These are phyloP conservation scores for Penicillium sp. DNA, from an alignment of 2,329 filamentous ascomycete species.

Conservation along the genomic window DNA sequence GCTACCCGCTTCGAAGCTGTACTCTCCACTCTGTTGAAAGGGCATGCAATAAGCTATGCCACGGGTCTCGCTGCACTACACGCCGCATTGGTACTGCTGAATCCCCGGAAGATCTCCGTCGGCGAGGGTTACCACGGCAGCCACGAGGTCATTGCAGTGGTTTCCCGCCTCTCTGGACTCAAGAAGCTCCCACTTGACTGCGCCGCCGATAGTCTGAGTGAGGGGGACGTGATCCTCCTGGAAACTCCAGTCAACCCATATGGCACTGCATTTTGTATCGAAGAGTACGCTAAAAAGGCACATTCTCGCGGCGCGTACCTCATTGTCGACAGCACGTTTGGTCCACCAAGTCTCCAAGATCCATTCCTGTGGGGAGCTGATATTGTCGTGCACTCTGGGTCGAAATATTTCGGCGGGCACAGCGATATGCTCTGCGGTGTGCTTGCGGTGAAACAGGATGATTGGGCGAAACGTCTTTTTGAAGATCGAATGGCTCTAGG, in stretches of 20 bases:
- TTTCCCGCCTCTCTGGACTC: slow-evolving; percentile 69
- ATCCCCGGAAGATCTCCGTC: slow-evolving; percentile 76
- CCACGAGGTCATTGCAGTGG: slow-evolving; percentile 72
- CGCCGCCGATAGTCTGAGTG: slow-evolving; percentile 56
- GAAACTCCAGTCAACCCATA: slow-evolving; percentile 90
- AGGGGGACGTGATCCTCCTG: slow-evolving; percentile 78
- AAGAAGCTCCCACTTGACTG: slow-evolving; percentile 66
- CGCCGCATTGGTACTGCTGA: slow-evolving; percentile 71
- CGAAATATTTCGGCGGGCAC: slow-evolving; percentile 93
- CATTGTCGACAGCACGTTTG: slow-evolving; percentile 84
- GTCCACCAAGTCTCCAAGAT: slow-evolving; percentile 77
- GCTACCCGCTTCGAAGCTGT: slow-evolving; percentile 79
- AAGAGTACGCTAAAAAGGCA: slow-evolving; percentile 63
- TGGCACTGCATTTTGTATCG: slow-evolving; percentile 68
- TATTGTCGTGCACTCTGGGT: slow-evolving; percentile 81
- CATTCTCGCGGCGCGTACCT: slow-evolving; percentile 65
- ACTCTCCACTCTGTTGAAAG: slow-evolving; percentile 62
- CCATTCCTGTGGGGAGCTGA: slow-evolving; percentile 76
- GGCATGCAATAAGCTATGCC: slow-evolving; percentile 66
- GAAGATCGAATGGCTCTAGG: slow-evolving; percentile 70
- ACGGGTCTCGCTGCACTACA: slow-evolving; percentile 85
- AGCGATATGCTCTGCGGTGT: slow-evolving; percentile 87
- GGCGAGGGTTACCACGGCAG: slow-evolving; percentile 86
- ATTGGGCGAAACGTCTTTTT: slow-evolving; percentile 55
- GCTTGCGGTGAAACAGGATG: slow-evolving; percentile 54